phyloP scores from a whole-genome alignment of 805 yeast species.

The Hemisphaericaspora nanyangensis region DNA sequence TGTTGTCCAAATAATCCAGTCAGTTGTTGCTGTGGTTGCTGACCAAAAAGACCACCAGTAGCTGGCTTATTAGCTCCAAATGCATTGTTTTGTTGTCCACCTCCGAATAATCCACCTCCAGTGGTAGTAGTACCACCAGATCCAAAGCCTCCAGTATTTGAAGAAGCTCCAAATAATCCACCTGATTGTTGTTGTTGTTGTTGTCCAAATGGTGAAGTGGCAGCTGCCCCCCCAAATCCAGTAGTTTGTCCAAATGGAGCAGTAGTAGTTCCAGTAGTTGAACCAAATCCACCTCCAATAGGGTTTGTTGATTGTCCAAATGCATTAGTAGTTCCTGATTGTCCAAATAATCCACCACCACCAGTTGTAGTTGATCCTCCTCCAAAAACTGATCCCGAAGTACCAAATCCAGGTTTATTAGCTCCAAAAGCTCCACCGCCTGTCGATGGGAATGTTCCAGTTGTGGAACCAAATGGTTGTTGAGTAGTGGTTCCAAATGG shows the following conservation, averaged over 20 bases:
- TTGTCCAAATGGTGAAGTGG: conserved; percentile 15
- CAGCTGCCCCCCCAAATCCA: conserved; percentile 16
- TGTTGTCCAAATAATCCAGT: conserved; percentile 2
- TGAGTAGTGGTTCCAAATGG: conserved; percentile 8
- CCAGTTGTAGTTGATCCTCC: conserved; percentile 3
- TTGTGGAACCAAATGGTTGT: conserved; percentile 11
- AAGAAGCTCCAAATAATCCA: conserved; percentile 26
- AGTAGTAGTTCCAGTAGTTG: conserved; percentile 1
- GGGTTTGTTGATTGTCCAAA: conserved; percentile 7
- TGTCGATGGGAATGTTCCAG: conserved; percentile 14
- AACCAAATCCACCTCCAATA: conserved; percentile 13
- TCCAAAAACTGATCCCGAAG: conserved; percentile 19
- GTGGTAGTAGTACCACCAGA: conserved; percentile 8
- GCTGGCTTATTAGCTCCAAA: conserved; percentile 9
- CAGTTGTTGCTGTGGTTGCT: conserved; percentile 6
- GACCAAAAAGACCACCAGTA: conserved; percentile 21
- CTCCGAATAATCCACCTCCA: conserved; percentile 41
- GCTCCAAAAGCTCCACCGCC: conserved; percentile 17
- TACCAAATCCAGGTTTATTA: not conserved
- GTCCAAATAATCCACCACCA: conserved; percentile 30
- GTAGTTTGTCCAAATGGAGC: conserved; percentile 9
- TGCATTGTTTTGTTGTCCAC: conserved; percentile 5
- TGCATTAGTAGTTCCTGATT: conserved; percentile 9
- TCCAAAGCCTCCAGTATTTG: not conserved
- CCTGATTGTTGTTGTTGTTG: conserved; percentile 19